phyloP scores from a whole-genome alignment of 1,139 yeast species.

The Pichia norvegensis region DNA sequence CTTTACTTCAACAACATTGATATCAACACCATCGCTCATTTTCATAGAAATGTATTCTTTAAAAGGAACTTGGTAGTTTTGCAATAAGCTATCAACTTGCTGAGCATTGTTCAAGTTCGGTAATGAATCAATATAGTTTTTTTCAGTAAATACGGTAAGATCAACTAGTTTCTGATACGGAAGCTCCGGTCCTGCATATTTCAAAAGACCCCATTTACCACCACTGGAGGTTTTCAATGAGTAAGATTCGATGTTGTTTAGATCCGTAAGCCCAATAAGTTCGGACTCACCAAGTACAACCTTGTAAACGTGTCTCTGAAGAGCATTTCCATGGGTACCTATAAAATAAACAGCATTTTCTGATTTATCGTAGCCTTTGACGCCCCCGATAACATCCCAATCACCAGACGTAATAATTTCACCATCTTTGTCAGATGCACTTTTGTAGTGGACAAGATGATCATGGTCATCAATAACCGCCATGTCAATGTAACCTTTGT shows the following conservation, averaged over 20 bases:
- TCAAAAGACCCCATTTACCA: constrained; percentile 47
- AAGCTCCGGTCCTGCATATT: constrained; percentile 54
- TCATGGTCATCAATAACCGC: constrained; percentile 56
- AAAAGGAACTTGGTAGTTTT: constrained; percentile 47
- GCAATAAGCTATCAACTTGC: constrained; percentile 28
- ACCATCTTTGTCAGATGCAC: constrained; percentile 28
- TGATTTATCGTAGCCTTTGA: constrained; percentile 45
- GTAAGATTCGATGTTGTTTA: constrained; percentile 27
- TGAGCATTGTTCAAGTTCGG: constrained; percentile 29
- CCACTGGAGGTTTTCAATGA: constrained; percentile 41
- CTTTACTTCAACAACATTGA: constrained; percentile 65
- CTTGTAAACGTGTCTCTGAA: constrained; percentile 49
- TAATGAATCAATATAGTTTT: constrained; percentile 22
- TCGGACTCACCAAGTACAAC: constrained; percentile 25
- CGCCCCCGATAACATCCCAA: constrained; percentile 65
- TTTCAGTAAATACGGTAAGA: constrained; percentile 30
- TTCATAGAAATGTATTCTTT: constrained; percentile 37
- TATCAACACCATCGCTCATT: constrained; percentile 33
- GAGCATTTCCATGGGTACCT: constrained; percentile 49
- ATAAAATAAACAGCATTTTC: constrained; percentile 53
- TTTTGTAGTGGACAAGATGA: constrained; percentile 61
- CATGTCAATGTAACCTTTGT: constrained; percentile 63
- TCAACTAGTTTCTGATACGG: constrained; percentile 61
- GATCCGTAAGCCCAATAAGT: constrained; percentile 22
- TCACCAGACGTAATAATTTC: constrained; percentile 49